Percentiles rank a stretch among this genome's conserved stretches.
Conservation (phyloP, 2,329 filamentous ascomycete species). For the Orbilia javanica region DNA sequence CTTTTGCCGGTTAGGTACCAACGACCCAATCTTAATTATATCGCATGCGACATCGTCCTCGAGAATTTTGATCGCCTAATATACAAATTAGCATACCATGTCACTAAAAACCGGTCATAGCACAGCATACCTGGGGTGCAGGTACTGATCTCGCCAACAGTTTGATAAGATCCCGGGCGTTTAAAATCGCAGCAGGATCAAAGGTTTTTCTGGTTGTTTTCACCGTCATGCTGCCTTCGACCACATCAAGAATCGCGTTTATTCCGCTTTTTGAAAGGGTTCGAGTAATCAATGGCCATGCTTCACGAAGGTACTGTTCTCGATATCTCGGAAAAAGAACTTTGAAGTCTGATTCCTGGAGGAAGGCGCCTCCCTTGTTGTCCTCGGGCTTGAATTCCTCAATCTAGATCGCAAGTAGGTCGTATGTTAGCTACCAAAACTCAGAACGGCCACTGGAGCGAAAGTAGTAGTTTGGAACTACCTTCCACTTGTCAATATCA, state of each 20-base stretch:
- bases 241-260: slow-evolving; percentile 90
- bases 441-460: not conserved
- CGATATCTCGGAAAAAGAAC: slow-evolving; percentile 95
- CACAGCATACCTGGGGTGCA: slow-evolving; percentile 74
- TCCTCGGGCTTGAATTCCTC: slow-evolving; percentile 87
- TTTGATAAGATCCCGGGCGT: slow-evolving; percentile 94
- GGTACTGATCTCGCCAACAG: slow-evolving; percentile 91
- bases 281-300: slow-evolving; percentile 91
- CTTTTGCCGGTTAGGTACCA: slow-evolving; percentile 92
- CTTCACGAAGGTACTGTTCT: slow-evolving; percentile 90
- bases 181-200: slow-evolving; percentile 92
- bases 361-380: slow-evolving; percentile 86
- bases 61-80: slow-evolving; percentile 84
- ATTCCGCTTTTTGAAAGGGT: slow-evolving; percentile 88
- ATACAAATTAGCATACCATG: slow-evolving; percentile 57
- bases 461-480: slow-evolving; percentile 62
- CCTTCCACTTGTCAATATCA: slow-evolving; percentile 97
- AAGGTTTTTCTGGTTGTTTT: slow-evolving; percentile 92
- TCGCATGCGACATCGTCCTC: slow-evolving; percentile 93
- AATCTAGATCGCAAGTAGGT: slow-evolving; percentile 67
- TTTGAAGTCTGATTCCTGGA: slow-evolving; percentile 90
- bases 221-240: slow-evolving; percentile 96
- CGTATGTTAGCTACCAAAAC: slow-evolving; percentile 8
- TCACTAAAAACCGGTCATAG: slow-evolving; percentile 51
- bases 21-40: slow-evolving; percentile 92